These are phyloP conservation scores for Kodamaea nitidulidarum DNA, from an alignment of 805 yeast species.

Conservation along the genomic window DNA sequence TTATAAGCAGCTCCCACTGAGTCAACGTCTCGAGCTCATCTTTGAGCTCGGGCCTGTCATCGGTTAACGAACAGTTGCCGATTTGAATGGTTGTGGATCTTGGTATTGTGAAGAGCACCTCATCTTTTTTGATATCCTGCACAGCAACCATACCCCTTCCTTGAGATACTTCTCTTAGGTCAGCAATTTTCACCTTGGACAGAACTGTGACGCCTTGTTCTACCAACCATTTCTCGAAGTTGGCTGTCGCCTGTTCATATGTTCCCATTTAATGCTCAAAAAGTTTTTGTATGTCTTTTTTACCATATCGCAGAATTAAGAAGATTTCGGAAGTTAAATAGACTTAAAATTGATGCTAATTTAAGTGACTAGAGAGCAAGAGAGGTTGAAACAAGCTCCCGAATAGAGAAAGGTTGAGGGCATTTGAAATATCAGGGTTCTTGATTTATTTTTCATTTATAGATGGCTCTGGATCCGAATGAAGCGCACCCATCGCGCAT, in stretches of 20 bases:
- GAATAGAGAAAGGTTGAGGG: too few species aligned
- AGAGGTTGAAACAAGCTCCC: too few species aligned
- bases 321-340: too few species aligned
- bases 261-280: background rate
- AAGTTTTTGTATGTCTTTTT: background rate
- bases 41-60: slow-evolving; percentile 26
- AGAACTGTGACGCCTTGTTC: slow-evolving; percentile 43
- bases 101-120: slow-evolving; percentile 68
- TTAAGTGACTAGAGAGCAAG: too few species aligned
- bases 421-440: too few species aligned
- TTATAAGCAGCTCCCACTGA: slow-evolving; percentile 77
- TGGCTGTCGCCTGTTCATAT: slow-evolving; percentile 15
- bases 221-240: slow-evolving; percentile 27
- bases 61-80: slow-evolving; percentile 48
- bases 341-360: too few species aligned
- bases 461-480: too few species aligned
- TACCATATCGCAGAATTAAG: too few species aligned
- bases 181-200: slow-evolving; percentile 55
- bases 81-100: slow-evolving; percentile 52
- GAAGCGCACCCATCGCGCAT: too few species aligned
- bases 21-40: slow-evolving; percentile 40
- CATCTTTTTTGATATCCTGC: slow-evolving; percentile 57
- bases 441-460: too few species aligned
- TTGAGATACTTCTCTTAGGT: slow-evolving; percentile 53
- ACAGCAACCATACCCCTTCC: slow-evolving; percentile 77